Evolutionary conservation across 129 eudicot genomes (phyloP), one percentile per base, ranked within the genome.

Genomic region (Tagetes patula): DNA sequence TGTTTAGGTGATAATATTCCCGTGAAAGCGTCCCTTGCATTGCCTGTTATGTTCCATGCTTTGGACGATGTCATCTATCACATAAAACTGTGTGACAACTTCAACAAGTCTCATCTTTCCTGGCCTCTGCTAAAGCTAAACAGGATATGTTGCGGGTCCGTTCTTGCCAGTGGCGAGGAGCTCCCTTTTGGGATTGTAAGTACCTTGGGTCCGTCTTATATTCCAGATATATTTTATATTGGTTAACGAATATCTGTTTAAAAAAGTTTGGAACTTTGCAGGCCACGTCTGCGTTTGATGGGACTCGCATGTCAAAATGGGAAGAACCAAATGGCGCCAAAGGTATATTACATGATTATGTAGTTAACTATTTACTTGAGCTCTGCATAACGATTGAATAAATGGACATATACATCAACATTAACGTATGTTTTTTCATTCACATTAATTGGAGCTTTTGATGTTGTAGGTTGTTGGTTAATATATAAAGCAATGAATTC

Each of bases 141-240:
- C 84, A 94, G 97, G 88, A 74, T 94, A 75, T 89, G 87, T 75
- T 83, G 91, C 70, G 98, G 97, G 65, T 83, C 84, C 2, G 89
- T 88, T 77, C 97, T 94, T 77, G 97, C 97, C 8, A 94, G 97
- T 54, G 96, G 97, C 62, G 98, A 94, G 86, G 98, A 94, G 87
- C 89, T 90, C 68, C 98, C 98, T 70, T 86, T 90, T 81, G 98
- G 98, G 76, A 85, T 94, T 77, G 98, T 94, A 81, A 90, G 98
- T 81, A 39, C 30, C 30, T 70, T 14, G 4, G 30, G 45, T 45
- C 12, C 45, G 13, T 61, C 67, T 61, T 61, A 20, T 20, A 0
- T 20, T 20, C 27, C 11, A 1, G 38, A 12, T 9, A 59, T 59
- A 13, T 36, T 33, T 8, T 12, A 61, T 37, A 11, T 36, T 64